A percentile compares a stretch with the other conserved stretches of the same genome.
Conservation (phyloP, 495 filamentous ascomycete genomes). For the Penicillium silybi region DNA sequence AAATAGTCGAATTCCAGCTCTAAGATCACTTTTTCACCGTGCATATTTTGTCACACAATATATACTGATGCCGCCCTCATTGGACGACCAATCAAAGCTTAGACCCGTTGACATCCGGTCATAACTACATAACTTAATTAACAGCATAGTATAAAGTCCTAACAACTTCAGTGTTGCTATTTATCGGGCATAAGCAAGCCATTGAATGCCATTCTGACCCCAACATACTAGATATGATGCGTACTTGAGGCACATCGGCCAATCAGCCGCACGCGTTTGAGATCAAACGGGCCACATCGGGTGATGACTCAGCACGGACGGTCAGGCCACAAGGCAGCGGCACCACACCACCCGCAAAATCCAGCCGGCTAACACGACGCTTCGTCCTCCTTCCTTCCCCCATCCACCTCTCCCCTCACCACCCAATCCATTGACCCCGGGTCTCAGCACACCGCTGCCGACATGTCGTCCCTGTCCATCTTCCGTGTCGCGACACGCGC, state of each 20-base stretch:
- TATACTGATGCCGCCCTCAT: background rate
- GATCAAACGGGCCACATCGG: constrained; percentile 22
- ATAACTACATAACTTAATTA: background rate
- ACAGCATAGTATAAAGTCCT: background rate
- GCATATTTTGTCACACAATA: background rate
- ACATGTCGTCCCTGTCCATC: constrained; percentile 66
- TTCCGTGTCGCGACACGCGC: constrained; percentile 68
- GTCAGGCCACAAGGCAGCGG: constrained; percentile 21
- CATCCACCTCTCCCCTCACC: constrained; percentile 23
- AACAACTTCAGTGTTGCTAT: background rate
- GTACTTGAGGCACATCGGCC: constrained; percentile 13
- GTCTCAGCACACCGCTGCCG: constrained; percentile 22
- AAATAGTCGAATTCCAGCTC: no score
- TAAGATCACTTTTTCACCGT: no score
- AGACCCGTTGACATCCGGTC: no score
- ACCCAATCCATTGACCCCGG: constrained; percentile 24
- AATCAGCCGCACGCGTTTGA: constrained; percentile 28
- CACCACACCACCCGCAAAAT: constrained; percentile 50
- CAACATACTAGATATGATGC: constrained; percentile 5
- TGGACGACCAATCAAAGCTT: background rate
- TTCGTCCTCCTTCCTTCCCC: constrained; percentile 32
- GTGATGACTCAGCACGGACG: constrained; percentile 19
- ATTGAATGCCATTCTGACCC: background rate
- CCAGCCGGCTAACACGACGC: constrained; percentile 29
- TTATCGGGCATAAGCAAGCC: background rate